phyloP scores from a whole-genome alignment of 495 filamentous ascomycete species.

The Penicillium bialowiezense region DNA sequence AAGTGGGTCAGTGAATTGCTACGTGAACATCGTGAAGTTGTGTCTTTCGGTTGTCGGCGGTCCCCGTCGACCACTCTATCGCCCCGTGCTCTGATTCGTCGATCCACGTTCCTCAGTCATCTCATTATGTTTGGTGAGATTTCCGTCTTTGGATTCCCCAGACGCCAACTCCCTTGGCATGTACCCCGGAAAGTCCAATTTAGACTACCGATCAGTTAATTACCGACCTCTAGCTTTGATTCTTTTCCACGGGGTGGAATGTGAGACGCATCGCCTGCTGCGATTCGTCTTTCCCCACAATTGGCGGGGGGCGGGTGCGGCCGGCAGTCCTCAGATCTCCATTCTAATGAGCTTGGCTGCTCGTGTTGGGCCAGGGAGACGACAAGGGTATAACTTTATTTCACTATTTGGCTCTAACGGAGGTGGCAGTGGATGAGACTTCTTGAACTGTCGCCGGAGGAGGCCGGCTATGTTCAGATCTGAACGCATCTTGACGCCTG shows the following conservation, averaged over 20 bases:
- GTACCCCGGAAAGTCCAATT: neutral
- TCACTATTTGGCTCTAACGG: neutral
- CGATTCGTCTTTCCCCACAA: neutral
- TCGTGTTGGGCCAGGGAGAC: neutral
- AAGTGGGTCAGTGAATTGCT: neutral
- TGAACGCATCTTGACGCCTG: neutral
- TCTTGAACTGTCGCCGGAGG: neutral
- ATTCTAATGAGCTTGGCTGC: neutral
- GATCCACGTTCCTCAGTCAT: neutral
- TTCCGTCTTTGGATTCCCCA: neutral
- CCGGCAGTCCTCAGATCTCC: neutral
- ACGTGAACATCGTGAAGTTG: neutral
- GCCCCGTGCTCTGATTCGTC: neutral
- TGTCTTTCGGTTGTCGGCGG: neutral
- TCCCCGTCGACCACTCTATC: neutral
- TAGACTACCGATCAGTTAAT: neutral
- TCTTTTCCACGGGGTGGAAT: neutral
- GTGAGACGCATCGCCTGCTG: neutral
- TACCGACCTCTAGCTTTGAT: neutral
- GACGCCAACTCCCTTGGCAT: neutral
- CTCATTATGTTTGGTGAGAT: no score
- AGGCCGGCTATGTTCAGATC: neutral
- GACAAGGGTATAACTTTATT: neutral
- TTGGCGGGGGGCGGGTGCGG: neutral
- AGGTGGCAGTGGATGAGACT: neutral